Evolutionary conservation across 2,329 filamentous ascomycete genomes (phyloP).

Genomic region (Fusarium hainanense): DNA sequence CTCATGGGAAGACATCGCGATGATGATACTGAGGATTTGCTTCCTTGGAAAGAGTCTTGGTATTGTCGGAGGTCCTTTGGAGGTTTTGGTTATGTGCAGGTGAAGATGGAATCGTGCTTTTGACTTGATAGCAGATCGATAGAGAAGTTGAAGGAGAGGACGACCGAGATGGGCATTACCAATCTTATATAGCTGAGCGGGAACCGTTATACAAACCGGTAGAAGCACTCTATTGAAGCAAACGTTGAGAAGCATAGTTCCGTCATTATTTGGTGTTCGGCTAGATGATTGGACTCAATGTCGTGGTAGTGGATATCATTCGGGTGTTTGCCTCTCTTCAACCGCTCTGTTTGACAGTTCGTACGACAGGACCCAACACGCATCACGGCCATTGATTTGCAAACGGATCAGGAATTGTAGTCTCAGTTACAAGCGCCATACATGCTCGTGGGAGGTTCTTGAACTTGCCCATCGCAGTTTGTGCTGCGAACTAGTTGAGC

Average conservation of each 20-base stretch:
- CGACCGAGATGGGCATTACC: not conserved
- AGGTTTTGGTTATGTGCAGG: not conserved
- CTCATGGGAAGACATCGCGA: not conserved
- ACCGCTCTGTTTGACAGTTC: not conserved
- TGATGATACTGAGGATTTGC: not conserved
- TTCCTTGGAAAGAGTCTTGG: not conserved
- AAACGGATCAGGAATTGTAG: not conserved
- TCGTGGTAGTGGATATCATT: not conserved
- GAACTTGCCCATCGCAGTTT: not conserved
- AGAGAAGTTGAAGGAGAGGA: not conserved
- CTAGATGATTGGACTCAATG: not conserved
- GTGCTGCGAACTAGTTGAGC: not conserved
- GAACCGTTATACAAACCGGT: not conserved
- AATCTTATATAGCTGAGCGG: not conserved
- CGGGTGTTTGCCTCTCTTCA: not conserved
- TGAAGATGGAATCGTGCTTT: not conserved
- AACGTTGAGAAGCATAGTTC: not conserved
- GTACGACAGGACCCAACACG: not conserved
- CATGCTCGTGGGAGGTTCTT: not conserved
- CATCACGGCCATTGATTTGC: not conserved
- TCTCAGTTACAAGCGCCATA: accelerated
- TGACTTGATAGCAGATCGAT: not conserved
- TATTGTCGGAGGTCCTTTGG: not conserved
- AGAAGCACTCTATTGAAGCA: not conserved
- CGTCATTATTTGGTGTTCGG: not conserved